A percentile compares a stretch with the other conserved stretches of the same genome.
Conservation (phyloP, 352 stramenopile species). For the Phytophthora constricta region DNA sequence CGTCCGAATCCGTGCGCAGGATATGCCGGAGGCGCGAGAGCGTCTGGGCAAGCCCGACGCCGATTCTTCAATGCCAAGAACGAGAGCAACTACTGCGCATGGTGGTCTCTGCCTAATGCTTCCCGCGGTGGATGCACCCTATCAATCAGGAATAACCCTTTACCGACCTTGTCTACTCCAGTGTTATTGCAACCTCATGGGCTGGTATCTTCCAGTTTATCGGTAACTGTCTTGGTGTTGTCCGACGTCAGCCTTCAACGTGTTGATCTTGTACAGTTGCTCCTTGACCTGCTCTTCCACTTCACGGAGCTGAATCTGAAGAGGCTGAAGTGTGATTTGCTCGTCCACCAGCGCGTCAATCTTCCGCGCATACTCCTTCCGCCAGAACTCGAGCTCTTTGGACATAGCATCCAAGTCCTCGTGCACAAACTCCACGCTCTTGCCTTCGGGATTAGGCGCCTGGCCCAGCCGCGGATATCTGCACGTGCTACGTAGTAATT, state of each 20-base stretch:
- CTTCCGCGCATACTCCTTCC: slow-evolving; percentile 82
- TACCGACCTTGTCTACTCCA: too few relatives aligned
- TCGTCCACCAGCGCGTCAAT: slow-evolving; percentile 84
- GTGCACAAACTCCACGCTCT: slow-evolving; percentile 94
- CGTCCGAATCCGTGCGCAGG: slow-evolving; percentile 57
- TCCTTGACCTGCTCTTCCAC: slow-evolving; percentile 93
- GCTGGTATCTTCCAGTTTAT: too few relatives aligned
- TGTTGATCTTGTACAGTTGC: slow-evolving; percentile 92
- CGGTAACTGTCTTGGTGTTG: too few relatives aligned
- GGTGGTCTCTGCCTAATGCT: too few relatives aligned
- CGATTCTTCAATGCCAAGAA: too few relatives aligned
- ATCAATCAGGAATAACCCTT: too few relatives aligned
- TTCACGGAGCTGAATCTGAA: slow-evolving; percentile 84
- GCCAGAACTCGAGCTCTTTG: slow-evolving; percentile 93
- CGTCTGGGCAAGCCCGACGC: slow-evolving; percentile 41
- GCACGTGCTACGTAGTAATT: slow-evolving; percentile 66
- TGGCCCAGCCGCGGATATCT: slow-evolving; percentile 92
- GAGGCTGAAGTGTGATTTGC: too few relatives aligned
- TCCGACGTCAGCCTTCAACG: slow-evolving; percentile 91
- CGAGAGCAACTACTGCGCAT: too few relatives aligned
- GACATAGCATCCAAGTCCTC: slow-evolving; percentile 94
- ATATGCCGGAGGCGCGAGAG: slow-evolving; percentile 72
- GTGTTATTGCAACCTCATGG: too few relatives aligned
- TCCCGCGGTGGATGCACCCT: too few relatives aligned
- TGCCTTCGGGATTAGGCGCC: slow-evolving; percentile 89